A percentile compares a stretch with the other conserved stretches of the same genome.
phyloP scores from a whole-genome alignment of 2,329 filamentous ascomycete genomes.

The Aspergillus glaucus region DNA sequence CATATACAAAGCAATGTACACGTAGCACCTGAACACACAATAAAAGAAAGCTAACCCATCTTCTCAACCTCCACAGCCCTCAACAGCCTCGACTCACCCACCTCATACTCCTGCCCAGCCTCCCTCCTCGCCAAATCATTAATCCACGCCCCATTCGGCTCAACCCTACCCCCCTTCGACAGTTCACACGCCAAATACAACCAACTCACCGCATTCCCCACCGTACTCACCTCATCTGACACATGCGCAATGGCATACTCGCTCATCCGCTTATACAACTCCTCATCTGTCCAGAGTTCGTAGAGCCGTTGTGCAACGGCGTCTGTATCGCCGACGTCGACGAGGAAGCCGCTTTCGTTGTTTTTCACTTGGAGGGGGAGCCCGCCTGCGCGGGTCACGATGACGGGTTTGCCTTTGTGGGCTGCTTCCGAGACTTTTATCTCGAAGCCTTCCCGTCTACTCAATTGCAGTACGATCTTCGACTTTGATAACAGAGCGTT shows the following conservation, averaged over 20 bases:
- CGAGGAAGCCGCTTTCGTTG: constrained; percentile 65
- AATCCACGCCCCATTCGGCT: constrained; percentile 61
- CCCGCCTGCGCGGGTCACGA: constrained; percentile 69
- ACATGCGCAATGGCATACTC: constrained; percentile 59
- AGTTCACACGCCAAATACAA: constrained; percentile 68
- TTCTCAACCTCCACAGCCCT: constrained; percentile 23
- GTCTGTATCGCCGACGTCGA: constrained; percentile 63
- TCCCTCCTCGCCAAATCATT: constrained; percentile 67
- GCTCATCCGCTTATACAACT: constrained; percentile 62
- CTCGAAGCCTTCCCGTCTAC: constrained; percentile 76
- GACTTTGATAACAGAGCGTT: constrained; percentile 69
- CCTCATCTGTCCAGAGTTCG: constrained; percentile 59
- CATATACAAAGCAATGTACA: background rate
- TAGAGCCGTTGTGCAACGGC: constrained; percentile 63
- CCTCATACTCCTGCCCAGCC: constrained; percentile 53
- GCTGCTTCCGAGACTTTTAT: constrained; percentile 80
- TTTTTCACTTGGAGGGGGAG: constrained; percentile 74
- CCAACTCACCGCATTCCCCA: constrained; percentile 71
- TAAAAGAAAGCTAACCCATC: constrained; percentile 13
- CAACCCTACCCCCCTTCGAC: constrained; percentile 51
- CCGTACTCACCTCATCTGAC: constrained; percentile 74
- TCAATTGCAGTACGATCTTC: constrained; percentile 69
- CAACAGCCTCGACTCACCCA: constrained; percentile 55
- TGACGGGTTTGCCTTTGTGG: constrained; percentile 71
- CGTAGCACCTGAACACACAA: background rate